Percentiles rank a stretch among this genome's conserved stretches.
Conservation (phyloP, 495 filamentous ascomycete genomes). For the Platismatia glauca region DNA sequence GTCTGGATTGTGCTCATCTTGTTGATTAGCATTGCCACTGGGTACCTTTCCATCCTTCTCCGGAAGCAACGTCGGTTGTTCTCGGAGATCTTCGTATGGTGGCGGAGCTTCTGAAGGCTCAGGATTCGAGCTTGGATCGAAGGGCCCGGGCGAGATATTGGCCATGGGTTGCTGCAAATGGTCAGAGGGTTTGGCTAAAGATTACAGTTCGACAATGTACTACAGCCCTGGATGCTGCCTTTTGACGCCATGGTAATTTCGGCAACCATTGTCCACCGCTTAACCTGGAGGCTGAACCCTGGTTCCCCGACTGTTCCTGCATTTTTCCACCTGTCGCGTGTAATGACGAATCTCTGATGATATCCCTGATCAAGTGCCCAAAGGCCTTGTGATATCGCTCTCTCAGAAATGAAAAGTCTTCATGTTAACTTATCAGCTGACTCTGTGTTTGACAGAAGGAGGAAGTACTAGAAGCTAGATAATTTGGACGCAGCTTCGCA, state of each 20-base stretch:
- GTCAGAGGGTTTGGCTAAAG: neutral
- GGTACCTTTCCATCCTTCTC: neutral
- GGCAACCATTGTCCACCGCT: neutral
- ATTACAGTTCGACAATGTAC: neutral
- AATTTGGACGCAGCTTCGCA: too few species aligned
- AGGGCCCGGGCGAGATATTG: neutral
- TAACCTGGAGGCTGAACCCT: neutral
- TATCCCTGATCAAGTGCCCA: neutral
- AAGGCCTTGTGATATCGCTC: neutral
- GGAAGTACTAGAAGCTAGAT: too few species aligned
- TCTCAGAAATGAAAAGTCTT: neutral
- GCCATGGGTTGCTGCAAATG: neutral
- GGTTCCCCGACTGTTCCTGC: neutral
- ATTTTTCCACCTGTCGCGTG: neutral
- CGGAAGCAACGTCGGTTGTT: neutral
- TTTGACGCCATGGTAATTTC: neutral
- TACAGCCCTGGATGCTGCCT: neutral
- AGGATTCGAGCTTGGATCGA: neutral
- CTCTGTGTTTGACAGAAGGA: too few species aligned
- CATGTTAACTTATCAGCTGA: neutral
- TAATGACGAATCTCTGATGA: neutral
- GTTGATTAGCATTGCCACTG: neutral
- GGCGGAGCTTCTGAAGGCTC: neutral
- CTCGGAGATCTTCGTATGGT: neutral
- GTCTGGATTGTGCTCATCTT: neutral